A percentile compares a stretch with the other conserved stretches of the same genome.
Evolutionary conservation across 208 protist genomes (phyloP).

Genomic region (Polymyxa betae): DNA sequence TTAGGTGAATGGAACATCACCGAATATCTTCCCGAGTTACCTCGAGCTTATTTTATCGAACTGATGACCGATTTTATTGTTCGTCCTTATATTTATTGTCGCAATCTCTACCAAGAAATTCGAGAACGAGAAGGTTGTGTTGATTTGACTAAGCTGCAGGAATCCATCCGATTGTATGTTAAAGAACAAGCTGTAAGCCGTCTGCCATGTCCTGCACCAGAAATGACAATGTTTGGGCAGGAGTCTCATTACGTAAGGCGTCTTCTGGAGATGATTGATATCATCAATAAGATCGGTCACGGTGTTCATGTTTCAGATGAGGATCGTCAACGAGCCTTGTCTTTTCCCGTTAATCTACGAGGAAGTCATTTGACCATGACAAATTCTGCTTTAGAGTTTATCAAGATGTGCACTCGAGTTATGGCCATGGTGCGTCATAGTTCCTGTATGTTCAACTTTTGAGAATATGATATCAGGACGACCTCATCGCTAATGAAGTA

Average conservation of each 20-base stretch:
- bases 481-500: neutral
- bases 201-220: no score
- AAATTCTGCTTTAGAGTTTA: conserved; percentile 16
- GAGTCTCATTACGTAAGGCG: neutral
- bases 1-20: conserved; percentile 5
- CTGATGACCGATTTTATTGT: conserved; percentile 13
- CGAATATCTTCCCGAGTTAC: conserved; percentile 33
- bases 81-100: neutral
- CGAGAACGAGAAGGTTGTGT: neutral
- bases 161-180: neutral
- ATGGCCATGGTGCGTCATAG: neutral
- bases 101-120: no score
- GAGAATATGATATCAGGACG: neutral
- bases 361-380: neutral
- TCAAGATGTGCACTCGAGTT: conserved; percentile 39
- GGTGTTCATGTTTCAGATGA: neutral
- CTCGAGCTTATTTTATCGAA: conserved; percentile 3
- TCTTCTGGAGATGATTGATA: conserved; percentile 32
- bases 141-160: neutral
- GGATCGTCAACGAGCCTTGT: neutral
- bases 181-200: neutral
- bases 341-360: neutral
- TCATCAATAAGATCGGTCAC: neutral
- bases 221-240: neutral
- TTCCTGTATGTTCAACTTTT: neutral